Evolutionary conservation across 768 basidiomycete genomes (phyloP).

Genomic region (Podaxis pistillaris): DNA sequence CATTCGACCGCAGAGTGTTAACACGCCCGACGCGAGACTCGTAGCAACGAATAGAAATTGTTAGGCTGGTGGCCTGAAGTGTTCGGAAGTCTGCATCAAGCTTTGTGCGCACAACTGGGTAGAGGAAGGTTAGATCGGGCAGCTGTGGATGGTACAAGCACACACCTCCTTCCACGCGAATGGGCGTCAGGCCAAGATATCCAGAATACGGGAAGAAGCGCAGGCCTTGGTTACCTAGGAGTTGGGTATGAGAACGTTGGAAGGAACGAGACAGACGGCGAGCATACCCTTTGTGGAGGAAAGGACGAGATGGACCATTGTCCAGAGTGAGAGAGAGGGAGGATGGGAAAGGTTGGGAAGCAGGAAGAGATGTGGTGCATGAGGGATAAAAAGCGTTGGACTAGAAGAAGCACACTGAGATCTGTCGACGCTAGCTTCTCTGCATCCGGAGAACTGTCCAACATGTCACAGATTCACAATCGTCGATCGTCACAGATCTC

Average conservation of each 20-base stretch:
- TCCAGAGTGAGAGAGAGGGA: slow-evolving; percentile 23
- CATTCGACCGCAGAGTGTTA: slow-evolving; percentile 54
- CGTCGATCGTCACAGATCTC: slow-evolving; percentile 24
- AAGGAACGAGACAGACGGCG: not conserved
- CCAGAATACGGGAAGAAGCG: slow-evolving; percentile 75
- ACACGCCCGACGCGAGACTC: slow-evolving; percentile 69
- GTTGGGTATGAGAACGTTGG: slow-evolving; percentile 9
- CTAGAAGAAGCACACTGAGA: slow-evolving; percentile 35
- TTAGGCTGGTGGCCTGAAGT: slow-evolving; percentile 63
- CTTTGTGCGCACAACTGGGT: slow-evolving; percentile 64
- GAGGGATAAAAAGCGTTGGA: slow-evolving; percentile 41
- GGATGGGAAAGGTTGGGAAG: slow-evolving; percentile 27
- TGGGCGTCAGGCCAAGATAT: slow-evolving; percentile 77
- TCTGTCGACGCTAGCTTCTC: slow-evolving; percentile 34
- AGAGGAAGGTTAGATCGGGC: slow-evolving; percentile 14
- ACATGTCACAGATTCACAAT: slow-evolving; percentile 26
- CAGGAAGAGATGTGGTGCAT: slow-evolving; percentile 30
- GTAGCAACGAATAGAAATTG: slow-evolving; percentile 80
- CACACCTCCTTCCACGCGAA: slow-evolving; percentile 76
- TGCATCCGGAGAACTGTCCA: slow-evolving; percentile 24
- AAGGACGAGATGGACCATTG: slow-evolving; percentile 71
- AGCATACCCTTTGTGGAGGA: slow-evolving; percentile 54
- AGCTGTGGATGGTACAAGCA: slow-evolving; percentile 19
- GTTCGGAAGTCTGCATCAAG: slow-evolving; percentile 70
- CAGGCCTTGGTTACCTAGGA: slow-evolving; percentile 59